phyloP scores from a whole-genome alignment of 2,329 filamentous ascomycete genomes.

The Drechslerella dactyloides region DNA sequence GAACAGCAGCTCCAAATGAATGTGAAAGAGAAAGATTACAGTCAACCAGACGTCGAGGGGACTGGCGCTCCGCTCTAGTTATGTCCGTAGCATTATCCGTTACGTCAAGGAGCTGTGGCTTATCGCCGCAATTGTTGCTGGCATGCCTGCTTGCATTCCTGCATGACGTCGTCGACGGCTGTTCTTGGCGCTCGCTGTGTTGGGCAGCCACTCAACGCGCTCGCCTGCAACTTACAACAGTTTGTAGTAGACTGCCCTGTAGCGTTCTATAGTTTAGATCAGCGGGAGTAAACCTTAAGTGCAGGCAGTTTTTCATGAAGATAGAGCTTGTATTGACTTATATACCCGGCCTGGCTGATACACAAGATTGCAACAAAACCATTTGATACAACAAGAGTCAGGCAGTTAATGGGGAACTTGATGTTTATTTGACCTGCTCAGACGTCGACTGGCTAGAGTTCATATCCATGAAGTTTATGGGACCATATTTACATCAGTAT shows the following conservation, averaged over 20 bases:
- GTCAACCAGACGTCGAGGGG: constrained; percentile 1
- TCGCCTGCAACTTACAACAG: background rate
- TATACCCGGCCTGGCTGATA: too few relatives aligned
- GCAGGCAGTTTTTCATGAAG: too few relatives aligned
- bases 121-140: constrained; percentile 10
- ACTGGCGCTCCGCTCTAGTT: background rate
- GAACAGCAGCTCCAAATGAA: constrained; percentile 5
- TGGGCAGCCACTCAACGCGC: constrained; percentile 13
- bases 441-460: too few relatives aligned
- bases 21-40: constrained; percentile 23
- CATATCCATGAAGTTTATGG: too few relatives aligned
- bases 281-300: too few relatives aligned
- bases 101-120: constrained; percentile 42
- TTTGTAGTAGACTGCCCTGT: background rate
- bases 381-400: too few relatives aligned
- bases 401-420: too few relatives aligned
- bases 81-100: constrained; percentile 22
- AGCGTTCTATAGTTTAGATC: too few relatives aligned
- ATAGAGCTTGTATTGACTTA: too few relatives aligned
- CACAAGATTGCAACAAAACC: too few relatives aligned
- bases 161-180: constrained; percentile 44
- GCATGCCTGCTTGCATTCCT: constrained; percentile 25
- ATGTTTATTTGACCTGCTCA: too few relatives aligned
- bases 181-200: constrained; percentile 31
- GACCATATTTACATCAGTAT: too few relatives aligned